Evolutionary conservation across 2,329 filamentous ascomycete genomes (phyloP).

Genomic region (Aspergillus sp.): DNA sequence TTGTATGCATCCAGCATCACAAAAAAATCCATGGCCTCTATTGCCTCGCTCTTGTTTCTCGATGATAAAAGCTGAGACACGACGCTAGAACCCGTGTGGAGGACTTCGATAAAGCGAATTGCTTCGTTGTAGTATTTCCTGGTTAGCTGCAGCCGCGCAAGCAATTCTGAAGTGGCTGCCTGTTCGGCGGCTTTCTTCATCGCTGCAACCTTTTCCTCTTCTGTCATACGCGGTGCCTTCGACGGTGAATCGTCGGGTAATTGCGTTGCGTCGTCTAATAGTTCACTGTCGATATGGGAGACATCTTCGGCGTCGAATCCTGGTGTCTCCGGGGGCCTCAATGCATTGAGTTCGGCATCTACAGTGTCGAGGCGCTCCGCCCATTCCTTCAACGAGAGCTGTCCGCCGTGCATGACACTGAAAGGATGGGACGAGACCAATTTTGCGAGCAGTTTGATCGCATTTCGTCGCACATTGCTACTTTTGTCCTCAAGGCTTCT

Average conservation of each 20-base stretch:
- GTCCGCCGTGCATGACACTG: slow-evolving; percentile 83
- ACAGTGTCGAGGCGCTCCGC: slow-evolving; percentile 76
- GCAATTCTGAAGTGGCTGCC: slow-evolving; percentile 82
- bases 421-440: slow-evolving; percentile 95
- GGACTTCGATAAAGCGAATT: slow-evolving; percentile 85
- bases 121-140: slow-evolving; percentile 92
- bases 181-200: slow-evolving; percentile 81
- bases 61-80: slow-evolving; percentile 88
- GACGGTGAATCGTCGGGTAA: slow-evolving; percentile 65
- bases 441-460: slow-evolving; percentile 85
- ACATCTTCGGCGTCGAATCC: slow-evolving; percentile 68
- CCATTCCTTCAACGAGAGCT: slow-evolving; percentile 85
- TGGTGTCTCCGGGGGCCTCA: slow-evolving; percentile 73
- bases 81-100: slow-evolving; percentile 76
- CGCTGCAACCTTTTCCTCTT: slow-evolving; percentile 72
- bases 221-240: slow-evolving; percentile 68
- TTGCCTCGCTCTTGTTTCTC: slow-evolving; percentile 96
- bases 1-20: slow-evolving; percentile 95
- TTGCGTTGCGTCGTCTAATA: slow-evolving; percentile 88
- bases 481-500: slow-evolving; percentile 95
- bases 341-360: slow-evolving; percentile 74
- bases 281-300: slow-evolving; percentile 71
- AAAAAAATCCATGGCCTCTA: slow-evolving; percentile 99
- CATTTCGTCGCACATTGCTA: slow-evolving; percentile 92
- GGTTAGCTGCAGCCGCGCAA: slow-evolving; percentile 83